A percentile compares a stretch with the other conserved stretches of the same genome.
Evolutionary conservation across 2,329 filamentous ascomycete genomes (phyloP).

Genomic region (Colletotrichum siamense): DNA sequence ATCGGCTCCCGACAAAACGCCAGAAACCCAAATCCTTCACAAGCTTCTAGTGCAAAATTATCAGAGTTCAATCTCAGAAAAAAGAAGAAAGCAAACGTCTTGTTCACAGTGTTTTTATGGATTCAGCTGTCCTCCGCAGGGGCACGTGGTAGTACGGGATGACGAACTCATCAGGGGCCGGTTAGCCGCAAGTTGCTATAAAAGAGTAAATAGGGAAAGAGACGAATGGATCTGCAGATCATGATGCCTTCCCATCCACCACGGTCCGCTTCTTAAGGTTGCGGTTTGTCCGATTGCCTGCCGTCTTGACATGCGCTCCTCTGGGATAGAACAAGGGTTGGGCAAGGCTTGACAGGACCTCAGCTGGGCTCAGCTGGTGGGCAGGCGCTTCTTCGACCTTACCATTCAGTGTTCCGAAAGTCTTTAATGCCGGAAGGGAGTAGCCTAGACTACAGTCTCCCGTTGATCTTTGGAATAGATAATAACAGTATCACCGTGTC

Average conservation of each 20-base stretch:
- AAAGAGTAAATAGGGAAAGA: neutral
- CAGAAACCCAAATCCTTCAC: neutral
- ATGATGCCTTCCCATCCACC: neutral
- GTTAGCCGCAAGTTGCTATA: neutral
- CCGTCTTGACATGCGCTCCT: neutral
- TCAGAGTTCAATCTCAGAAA: neutral
- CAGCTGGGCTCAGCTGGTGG: neutral
- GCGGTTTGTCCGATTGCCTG: neutral
- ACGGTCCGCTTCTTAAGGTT: neutral
- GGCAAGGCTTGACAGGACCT: neutral
- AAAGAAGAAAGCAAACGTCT: neutral
- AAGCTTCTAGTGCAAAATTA: rapidly evolving
- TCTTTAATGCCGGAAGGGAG: rapidly evolving
- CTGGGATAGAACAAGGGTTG: neutral
- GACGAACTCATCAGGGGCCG: neutral
- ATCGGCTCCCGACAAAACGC: neutral
- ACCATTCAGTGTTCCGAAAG: rapidly evolving
- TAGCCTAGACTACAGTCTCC: neutral
- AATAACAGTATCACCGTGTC: rapidly evolving
- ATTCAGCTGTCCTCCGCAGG: rapidly evolving
- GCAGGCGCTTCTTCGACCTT: neutral
- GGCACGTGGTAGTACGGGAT: rapidly evolving
- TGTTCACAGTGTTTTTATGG: rapidly evolving
- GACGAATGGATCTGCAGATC: neutral
- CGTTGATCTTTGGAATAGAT: neutral